phyloP scores from a whole-genome alignment of 495 filamentous ascomycete species.

The Aspergillus saccharolyticus region DNA sequence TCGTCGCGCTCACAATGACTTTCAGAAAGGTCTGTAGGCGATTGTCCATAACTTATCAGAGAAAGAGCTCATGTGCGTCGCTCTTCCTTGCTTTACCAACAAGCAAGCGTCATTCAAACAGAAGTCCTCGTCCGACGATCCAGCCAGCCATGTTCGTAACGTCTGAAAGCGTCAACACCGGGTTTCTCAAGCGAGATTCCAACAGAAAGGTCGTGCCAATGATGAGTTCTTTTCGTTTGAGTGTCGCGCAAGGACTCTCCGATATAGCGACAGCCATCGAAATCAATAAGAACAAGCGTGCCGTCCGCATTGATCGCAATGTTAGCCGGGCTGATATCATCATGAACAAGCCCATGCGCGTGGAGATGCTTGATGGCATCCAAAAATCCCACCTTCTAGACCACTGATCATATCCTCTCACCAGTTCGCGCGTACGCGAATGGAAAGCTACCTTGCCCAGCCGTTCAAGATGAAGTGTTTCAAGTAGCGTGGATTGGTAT shows the following conservation, averaged over 20 bases:
- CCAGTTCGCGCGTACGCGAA: constrained; percentile 16
- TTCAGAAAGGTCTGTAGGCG: constrained; percentile 13
- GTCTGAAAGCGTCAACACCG: constrained; percentile 19
- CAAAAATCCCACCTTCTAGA: constrained; percentile 22
- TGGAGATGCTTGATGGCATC: constrained; percentile 37
- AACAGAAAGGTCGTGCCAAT: constrained; percentile 20
- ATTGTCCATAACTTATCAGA: no score
- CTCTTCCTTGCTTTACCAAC: no score
- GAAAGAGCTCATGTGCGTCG: no score
- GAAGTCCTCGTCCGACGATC: constrained; percentile 5
- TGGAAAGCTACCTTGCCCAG: constrained; percentile 18
- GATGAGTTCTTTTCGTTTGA: constrained; percentile 19
- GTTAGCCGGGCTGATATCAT: constrained; percentile 36
- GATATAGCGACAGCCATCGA: constrained; percentile 29
- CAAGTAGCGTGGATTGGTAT: constrained; percentile 30
- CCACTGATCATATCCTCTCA: constrained; percentile 16
- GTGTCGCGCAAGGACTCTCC: constrained; percentile 19
- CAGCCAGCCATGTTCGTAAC: constrained; percentile 16
- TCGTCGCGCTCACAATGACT: constrained; percentile 12
- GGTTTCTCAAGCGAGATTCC: constrained; percentile 19
- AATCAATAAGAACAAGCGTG: constrained; percentile 37
- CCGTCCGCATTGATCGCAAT: constrained; percentile 34
- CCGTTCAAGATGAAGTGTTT: constrained; percentile 22
- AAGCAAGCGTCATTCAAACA: no score
- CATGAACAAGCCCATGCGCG: constrained; percentile 31